phyloP scores from a whole-genome alignment of 495 filamentous ascomycete genomes.

The Aspergillus egyptiacus region DNA sequence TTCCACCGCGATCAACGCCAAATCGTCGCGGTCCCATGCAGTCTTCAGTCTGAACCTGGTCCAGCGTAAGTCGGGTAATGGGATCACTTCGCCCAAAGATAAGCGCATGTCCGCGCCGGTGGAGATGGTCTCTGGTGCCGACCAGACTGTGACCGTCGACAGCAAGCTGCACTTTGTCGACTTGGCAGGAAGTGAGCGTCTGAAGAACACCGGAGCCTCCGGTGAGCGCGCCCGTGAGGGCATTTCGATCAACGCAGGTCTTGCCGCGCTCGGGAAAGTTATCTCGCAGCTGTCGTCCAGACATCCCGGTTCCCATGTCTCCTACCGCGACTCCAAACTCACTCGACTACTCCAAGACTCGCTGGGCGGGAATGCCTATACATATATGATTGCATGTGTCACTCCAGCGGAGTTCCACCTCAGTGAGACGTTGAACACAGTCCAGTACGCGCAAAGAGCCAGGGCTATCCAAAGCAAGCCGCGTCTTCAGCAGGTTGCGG shows the following conservation, averaged over 20 bases:
- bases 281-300: conserved; percentile 96
- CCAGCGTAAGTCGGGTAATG: conserved; percentile 64
- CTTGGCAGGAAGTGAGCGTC: conserved; percentile 90
- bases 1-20: conserved; percentile 97
- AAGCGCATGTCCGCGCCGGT: conserved; percentile 88
- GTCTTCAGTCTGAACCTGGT: conserved; percentile 95
- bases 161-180: conserved; percentile 99
- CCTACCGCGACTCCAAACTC: conserved; percentile 94
- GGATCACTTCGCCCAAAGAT: conserved; percentile 52
- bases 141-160: conserved; percentile 78
- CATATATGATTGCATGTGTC: conserved; percentile 99
- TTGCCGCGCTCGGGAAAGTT: conserved; percentile 94
- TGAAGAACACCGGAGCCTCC: conserved; percentile 96
- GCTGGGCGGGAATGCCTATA: conserved; percentile 95
- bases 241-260: conserved; percentile 96
- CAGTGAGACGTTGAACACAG: conserved; percentile 95
- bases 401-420: conserved; percentile 95
- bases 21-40: conserved; percentile 97
- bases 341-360: conserved; percentile 96
- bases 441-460: conserved; percentile 92
- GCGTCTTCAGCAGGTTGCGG: conserved; percentile 81
- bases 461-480: conserved; percentile 97
- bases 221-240: conserved; percentile 94
- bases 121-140: conserved; percentile 65
- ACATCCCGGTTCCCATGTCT: conserved; percentile 83